Evolutionary conservation across 768 basidiomycete genomes (phyloP), one percentile per base, ranked within the genome.

Genomic region (Tulasnella sp.): DNA sequence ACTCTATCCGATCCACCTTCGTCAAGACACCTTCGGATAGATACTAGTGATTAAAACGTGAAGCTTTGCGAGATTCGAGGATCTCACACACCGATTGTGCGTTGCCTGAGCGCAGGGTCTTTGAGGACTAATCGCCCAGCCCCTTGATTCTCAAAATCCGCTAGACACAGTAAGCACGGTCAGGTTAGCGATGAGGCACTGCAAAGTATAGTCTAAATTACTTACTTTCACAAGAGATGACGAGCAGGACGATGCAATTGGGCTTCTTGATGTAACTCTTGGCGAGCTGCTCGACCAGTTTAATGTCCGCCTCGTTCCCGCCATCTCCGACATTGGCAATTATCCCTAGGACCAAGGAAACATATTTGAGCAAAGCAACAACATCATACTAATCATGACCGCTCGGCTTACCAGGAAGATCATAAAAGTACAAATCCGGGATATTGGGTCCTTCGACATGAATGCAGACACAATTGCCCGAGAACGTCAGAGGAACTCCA

Each of bases 71-170:
- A 88, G 80, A 92, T 92, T 7, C 2, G 18, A 36, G 21, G 4
- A 10, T 21, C 4, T 52, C 5, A 82, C 88, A 18, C 80, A 92
- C 93, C 93, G 21, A 94, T 91, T 0, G 93, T 94, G 3, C 92
- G 87, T 74, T 87, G 87, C 0, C 93, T 93, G 0, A 89, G 85
- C 0, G 90, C 89, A 81, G 94, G 92, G 73, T 88, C 85, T 19
- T 85, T 74, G 82, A 90, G 91, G 0, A 92, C 90, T 0, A 94
- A 85, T n/a, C 88, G 86, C 80, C 92, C 90, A 0, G 93, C 93
- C 0, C 91, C 91, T 83, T 94, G 93, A 68, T 93, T 95, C 82
- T 94, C 92, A 31, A 92, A 93, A 81, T 95, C 93, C 76, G 92
- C 94, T 94, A 18, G 82, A 4, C 12, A 19, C 46, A 19, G 19